Evolutionary conservation across 805 yeast species (phyloP), one percentile per base, ranked within the genome.

Genomic region (Lipomyces kockii): DNA sequence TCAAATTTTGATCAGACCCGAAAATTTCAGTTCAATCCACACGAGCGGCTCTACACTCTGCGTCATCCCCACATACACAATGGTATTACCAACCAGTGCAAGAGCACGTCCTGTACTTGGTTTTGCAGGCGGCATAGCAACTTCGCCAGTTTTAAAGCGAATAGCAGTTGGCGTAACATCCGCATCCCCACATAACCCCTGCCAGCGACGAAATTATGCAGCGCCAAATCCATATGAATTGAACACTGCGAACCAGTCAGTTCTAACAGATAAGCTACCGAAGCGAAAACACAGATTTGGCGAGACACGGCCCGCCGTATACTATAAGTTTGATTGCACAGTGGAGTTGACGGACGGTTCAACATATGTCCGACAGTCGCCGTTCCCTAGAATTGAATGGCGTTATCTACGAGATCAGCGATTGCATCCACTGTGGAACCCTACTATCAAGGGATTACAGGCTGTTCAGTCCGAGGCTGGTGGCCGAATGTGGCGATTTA

Each of bases 341-440:
- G 93, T 95, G n/a, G 97, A 94, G 79, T 83, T 93, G 66, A 89
- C 96, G 72, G 99, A 95, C 77, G 99, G 99, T 1, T 90, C 97
- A 37, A 97, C 97, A 1, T 83, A 92, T 43, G 82, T 81, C 46
- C 85, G 99, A 79, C 85, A 90, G 74, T 87, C 97, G 0, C 97
- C 90, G 71, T 91, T 87, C 67, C 99, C 99, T 11, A 90, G 91
- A 74, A 88, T 85, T 62, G 97, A 95, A 75, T 82, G 91, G 74
- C 84, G 95, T 77, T 86, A 92, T 86, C 86, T 95, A 73, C 86
- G 87, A 62, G 99, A 95, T 79, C 97, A 90, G 83, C 87, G 97
- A 80, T 91, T 90, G 75, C 87, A 86, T 74, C 87, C 92, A 46
- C 78, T 90, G 64, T 95, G 98, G 97, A 95, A 95, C 79, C 91